phyloP scores from a whole-genome alignment of 768 basidiomycete genomes.

The Suillus subluteus region DNA sequence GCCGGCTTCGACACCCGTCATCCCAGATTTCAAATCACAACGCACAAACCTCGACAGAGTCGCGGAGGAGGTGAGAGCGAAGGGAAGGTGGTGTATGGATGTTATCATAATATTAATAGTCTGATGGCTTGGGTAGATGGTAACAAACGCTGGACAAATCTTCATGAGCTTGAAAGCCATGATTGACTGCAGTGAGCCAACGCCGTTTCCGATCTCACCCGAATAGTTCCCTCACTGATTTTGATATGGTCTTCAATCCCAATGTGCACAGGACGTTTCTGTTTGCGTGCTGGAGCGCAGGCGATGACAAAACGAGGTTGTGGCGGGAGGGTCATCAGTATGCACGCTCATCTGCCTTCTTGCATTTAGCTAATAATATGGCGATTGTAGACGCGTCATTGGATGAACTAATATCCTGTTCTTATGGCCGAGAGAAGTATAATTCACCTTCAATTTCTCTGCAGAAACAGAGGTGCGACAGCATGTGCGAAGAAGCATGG shows the following conservation, averaged over 20 bases:
- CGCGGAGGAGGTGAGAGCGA: constrained; percentile 25
- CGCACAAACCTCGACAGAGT: constrained; percentile 23
- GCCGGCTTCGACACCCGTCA: constrained; percentile 34
- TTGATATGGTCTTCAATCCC: constrained; percentile 33
- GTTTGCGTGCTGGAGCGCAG: constrained; percentile 43
- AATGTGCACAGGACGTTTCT: constrained; percentile 41
- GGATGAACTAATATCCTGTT: background rate
- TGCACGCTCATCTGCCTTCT: background rate
- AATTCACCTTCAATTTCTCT: background rate
- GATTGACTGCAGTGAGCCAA: background rate
- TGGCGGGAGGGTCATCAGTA: constrained; percentile 46
- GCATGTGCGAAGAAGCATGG: background rate
- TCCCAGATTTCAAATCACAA: constrained; percentile 30
- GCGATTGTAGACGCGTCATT: background rate
- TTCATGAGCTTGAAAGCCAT: background rate
- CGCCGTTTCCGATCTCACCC: background rate
- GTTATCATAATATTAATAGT: background rate
- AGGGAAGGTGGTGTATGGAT: constrained; percentile 19
- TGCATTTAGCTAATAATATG: background rate
- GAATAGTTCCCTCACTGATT: constrained; percentile 27
- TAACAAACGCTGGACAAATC: constrained; percentile 3
- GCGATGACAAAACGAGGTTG: constrained; percentile 46
- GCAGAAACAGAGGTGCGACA: background rate
- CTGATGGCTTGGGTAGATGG: background rate
- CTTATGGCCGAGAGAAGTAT: background rate